phyloP scores from a whole-genome alignment of 2,329 filamentous ascomycete species.

The Phyllosticta paracitricarpa region DNA sequence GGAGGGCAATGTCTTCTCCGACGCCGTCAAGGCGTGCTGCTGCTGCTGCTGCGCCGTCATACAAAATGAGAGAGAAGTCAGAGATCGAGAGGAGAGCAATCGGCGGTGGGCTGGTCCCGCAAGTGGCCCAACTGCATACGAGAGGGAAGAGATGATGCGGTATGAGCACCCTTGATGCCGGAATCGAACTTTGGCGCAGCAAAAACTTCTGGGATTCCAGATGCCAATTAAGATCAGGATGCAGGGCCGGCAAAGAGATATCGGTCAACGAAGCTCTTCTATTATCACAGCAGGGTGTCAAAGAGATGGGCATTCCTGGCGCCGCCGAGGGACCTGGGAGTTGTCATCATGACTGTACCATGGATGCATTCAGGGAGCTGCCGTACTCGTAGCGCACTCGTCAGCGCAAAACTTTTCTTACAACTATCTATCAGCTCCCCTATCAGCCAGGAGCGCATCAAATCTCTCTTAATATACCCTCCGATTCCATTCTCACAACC shows the following conservation, averaged over 20 bases:
- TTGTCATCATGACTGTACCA: too few species aligned
- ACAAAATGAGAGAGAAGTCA: slow-evolving; percentile 37
- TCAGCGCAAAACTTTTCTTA: too few species aligned
- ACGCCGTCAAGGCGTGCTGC: slow-evolving; percentile 28
- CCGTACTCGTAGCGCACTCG: too few species aligned
- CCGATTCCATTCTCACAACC: not conserved
- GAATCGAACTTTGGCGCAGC: not conserved
- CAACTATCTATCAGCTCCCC: too few species aligned
- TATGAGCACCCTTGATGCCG: slow-evolving; percentile 15
- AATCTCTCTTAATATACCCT: not conserved
- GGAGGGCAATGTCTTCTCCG: slow-evolving; percentile 24
- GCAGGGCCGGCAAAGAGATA: too few species aligned
- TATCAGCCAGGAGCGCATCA: not conserved
- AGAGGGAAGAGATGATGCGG: slow-evolving; percentile 21
- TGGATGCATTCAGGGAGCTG: too few species aligned
- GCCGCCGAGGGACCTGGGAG: too few species aligned
- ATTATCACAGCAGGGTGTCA: too few species aligned
- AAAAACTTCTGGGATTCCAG: not conserved
- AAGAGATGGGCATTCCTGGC: too few species aligned
- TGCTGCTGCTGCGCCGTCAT: slow-evolving; percentile 34
- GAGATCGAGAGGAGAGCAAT: slow-evolving; percentile 32
- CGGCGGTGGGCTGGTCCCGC: slow-evolving; percentile 30
- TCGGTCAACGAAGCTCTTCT: too few species aligned
- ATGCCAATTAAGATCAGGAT: not conserved
- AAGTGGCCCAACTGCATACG: slow-evolving; percentile 21